Evolutionary conservation across 768 basidiomycete genomes (phyloP), one percentile per base, ranked within the genome.

Genomic region (Boletus vinaceobasis): DNA sequence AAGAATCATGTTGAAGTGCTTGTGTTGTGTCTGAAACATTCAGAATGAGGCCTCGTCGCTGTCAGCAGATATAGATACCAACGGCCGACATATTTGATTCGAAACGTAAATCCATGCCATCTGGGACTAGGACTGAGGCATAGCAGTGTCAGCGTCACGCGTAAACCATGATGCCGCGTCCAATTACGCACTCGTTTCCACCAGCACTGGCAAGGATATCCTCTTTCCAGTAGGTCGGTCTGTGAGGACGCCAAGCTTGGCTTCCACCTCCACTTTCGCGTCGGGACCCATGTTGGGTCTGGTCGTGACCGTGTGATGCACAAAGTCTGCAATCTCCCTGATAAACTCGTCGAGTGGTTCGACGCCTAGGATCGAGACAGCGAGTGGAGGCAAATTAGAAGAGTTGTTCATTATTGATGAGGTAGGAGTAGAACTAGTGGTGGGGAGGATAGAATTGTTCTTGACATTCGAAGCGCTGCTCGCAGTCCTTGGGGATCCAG

Each of bases 321-420:
- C 76, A 71, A 92, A 97, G 73, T 96, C 91, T 36, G 91, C 93
- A 52, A 97, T 80, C 67, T 93, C 90, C 67, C 84, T 84, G 68
- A 93, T 93, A 67, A 97, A 94, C 66, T 96, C 94, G 70, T 97
- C 94, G 31, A 92, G 75, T 2, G 93, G 93, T 66, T 95, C 93
- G 47, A 93, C 86, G 50, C 88, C 89, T 29, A 97, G 82, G 59
- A 95, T 91, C 15, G 88, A 90, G 39, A 86, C 76, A 2, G 87
- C 87, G 38, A 90, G 80, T 4, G 86, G 86, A 5, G 84, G 86
- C 17, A 87, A 66, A 48, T 56, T 60, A 31, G 66, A 50, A 37
- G 57, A 32, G 40, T 62, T 61, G 71, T 59, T 56, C 69, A 69
- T 71, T 32, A 43, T 53, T 31, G 69, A 55, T 31, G 59, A 32